Evolutionary conservation across 2,329 filamentous ascomycete species (phyloP).

Genomic region (Epichloe hybrida): DNA sequence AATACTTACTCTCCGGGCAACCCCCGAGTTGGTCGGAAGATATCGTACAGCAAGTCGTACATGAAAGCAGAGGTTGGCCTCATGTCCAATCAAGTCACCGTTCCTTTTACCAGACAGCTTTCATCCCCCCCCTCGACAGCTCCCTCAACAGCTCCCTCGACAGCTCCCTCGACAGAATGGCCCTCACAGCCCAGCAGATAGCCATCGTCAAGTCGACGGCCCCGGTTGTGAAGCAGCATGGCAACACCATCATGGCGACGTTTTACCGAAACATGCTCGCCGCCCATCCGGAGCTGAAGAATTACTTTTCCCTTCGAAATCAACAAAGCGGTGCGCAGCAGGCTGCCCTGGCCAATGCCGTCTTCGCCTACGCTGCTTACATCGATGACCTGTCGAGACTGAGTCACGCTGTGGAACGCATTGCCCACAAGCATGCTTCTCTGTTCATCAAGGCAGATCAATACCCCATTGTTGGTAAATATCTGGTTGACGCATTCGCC

Average conservation of each 20-base stretch:
- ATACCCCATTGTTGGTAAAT: conserved; percentile 55
- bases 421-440: conserved; percentile 63
- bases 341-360: conserved; percentile 52
- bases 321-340: conserved; percentile 56
- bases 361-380: conserved; percentile 59
- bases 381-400: conserved; percentile 57
- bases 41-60: not conserved
- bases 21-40: too few relatives aligned
- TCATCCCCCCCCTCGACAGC: not conserved
- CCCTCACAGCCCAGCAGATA: conserved; percentile 50
- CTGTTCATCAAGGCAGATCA: conserved; percentile 57
- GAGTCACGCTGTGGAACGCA: conserved; percentile 45
- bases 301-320: conserved; percentile 58
- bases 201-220: conserved; percentile 64
- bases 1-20: not conserved
- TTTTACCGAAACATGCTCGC: conserved; percentile 60
- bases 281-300: conserved; percentile 50
- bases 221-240: conserved; percentile 56
- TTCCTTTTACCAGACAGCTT: not conserved
- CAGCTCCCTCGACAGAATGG: conserved; percentile 16
- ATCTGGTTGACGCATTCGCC: conserved; percentile 54
- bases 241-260: conserved; percentile 51
- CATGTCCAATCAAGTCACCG: not conserved
- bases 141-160: not conserved
- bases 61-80: not conserved